These are phyloP conservation scores for Lolium perenne DNA, from an alignment of 176 grass and related monocot genomes.

Conservation along the genomic window DNA sequence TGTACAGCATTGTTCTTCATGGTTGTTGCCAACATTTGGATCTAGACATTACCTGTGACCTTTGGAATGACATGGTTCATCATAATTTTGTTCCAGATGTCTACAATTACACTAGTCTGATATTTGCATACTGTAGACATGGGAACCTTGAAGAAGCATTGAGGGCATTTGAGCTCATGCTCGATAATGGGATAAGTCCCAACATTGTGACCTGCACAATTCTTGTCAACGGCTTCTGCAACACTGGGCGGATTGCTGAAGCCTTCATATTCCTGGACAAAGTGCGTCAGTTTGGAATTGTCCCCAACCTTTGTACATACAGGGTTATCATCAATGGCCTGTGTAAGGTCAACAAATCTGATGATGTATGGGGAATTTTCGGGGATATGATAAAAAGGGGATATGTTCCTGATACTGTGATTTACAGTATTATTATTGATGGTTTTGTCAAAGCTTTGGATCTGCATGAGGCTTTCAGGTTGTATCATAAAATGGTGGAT, in stretches of 20 bases:
- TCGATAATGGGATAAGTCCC: conserved; percentile 58
- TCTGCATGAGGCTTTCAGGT: conserved; percentile 57
- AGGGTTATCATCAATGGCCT: conserved; percentile 76
- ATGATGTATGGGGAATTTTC: conserved; percentile 58
- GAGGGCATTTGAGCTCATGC: conserved; percentile 66
- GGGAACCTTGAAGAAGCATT: conserved; percentile 65
- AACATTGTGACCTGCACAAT: conserved; percentile 77
- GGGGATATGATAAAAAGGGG: conserved; percentile 79
- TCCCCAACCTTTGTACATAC: conserved; percentile 70
- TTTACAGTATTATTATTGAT: conserved; percentile 77
- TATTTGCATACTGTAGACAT: conserved; percentile 70
- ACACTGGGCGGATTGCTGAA: conserved; percentile 55
- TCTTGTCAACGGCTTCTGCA: conserved; percentile 61
- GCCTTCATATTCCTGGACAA: conserved; percentile 64
- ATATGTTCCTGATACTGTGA: conserved; percentile 61
- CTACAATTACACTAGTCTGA: conserved; percentile 70
- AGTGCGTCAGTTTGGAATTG: conserved; percentile 53
- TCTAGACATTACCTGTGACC: conserved; percentile 41
- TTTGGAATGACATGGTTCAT: conserved; percentile 65
- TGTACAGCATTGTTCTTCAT: conserved; percentile 75
- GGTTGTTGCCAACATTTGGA: conserved; percentile 61
- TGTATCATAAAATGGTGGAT: conserved; percentile 54
- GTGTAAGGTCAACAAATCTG: conserved; percentile 54
- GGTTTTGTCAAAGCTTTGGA: conserved; percentile 70
- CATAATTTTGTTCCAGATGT: conserved; percentile 58